Evolutionary conservation across 345 rosid genomes (phyloP).

Genomic region (Ailanthus altissimus): DNA sequence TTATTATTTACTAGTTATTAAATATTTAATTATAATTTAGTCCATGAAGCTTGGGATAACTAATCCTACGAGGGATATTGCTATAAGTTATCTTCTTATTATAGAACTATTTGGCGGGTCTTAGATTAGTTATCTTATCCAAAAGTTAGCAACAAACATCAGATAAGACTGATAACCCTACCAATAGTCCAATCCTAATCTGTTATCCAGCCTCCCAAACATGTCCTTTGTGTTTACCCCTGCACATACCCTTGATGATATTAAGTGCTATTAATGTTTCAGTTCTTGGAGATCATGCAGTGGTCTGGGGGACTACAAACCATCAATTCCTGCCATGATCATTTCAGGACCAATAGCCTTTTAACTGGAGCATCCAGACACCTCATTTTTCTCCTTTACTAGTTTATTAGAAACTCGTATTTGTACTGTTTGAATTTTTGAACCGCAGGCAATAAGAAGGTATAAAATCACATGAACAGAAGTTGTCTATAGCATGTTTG

Average conservation of each 20-base stretch:
- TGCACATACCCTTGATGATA: not conserved
- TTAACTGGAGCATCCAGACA: not conserved
- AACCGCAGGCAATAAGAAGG: not conserved
- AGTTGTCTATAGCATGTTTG: not conserved
- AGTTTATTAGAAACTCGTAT: not conserved
- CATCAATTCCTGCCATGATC: not conserved
- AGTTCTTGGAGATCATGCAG: not conserved
- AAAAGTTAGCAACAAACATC: no score
- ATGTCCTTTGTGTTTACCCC: not conserved
- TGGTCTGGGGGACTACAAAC: not conserved
- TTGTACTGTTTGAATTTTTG: not conserved
- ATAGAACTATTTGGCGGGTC: no score
- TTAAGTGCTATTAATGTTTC: not conserved
- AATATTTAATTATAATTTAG: no score
- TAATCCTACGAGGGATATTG: no score
- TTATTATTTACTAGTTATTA: no score
- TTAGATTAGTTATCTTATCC: no score
- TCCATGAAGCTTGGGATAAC: no score
- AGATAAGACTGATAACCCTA: no score
- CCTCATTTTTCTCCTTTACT: not conserved
- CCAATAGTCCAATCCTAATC: no score
- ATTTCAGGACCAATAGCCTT: not conserved
- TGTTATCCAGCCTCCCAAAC: no score
- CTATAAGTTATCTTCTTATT: no score
- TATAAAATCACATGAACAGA: not conserved